These are phyloP conservation scores for Xylaria scruposa DNA, from an alignment of 495 filamentous ascomycete genomes.

Conservation along the genomic window DNA sequence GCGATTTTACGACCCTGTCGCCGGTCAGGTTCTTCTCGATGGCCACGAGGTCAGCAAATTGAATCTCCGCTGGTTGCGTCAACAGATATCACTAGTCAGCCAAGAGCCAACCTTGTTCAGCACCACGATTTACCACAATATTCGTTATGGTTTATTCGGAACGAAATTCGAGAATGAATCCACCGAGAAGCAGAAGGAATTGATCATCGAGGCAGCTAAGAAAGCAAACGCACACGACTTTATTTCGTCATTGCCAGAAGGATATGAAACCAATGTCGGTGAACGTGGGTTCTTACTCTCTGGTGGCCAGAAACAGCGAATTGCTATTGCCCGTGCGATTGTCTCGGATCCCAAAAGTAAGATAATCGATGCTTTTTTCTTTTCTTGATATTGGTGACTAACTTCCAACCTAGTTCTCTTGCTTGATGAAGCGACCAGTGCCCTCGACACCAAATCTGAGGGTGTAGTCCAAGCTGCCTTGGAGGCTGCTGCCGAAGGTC, in stretches of 20 bases:
- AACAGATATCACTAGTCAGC: slow-evolving; percentile 88
- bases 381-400: not conserved
- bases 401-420: slow-evolving; percentile 66
- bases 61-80: slow-evolving; percentile 90
- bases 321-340: slow-evolving; percentile 83
- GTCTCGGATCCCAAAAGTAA: slow-evolving; percentile 85
- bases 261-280: slow-evolving; percentile 93
- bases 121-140: slow-evolving; percentile 86
- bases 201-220: slow-evolving; percentile 80
- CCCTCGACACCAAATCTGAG: slow-evolving; percentile 95
- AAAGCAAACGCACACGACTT: slow-evolving; percentile 97
- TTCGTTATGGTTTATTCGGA: slow-evolving; percentile 86
- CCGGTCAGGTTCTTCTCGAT: slow-evolving; percentile 80
- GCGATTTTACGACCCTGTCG: slow-evolving; percentile 89
- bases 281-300: slow-evolving; percentile 92
- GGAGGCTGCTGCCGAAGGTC: slow-evolving; percentile 83
- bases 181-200: slow-evolving; percentile 68
- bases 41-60: slow-evolving; percentile 80
- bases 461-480: slow-evolving; percentile 93
- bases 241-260: slow-evolving; percentile 80
- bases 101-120: slow-evolving; percentile 84
- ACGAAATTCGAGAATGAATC: slow-evolving; percentile 72
- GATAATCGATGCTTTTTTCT: not conserved
- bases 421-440: slow-evolving; percentile 93
- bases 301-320: slow-evolving; percentile 96